Base-by-base conservation (phyloP, 768 basidiomycete species). In the Phanerodontia chrysosporium region DNA sequence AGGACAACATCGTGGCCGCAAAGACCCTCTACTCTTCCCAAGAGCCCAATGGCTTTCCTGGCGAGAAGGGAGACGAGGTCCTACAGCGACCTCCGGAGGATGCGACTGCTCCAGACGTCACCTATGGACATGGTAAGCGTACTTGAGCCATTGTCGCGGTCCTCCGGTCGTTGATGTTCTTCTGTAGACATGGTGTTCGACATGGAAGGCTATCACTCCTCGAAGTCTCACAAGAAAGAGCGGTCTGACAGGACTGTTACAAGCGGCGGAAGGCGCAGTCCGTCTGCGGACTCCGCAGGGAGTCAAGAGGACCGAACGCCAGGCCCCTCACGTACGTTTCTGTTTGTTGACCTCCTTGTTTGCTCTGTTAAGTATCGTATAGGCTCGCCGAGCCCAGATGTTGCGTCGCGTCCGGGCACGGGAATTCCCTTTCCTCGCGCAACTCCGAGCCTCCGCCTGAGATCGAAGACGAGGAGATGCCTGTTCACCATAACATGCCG, bases 151-250 rank as follows among this genome's bases (percentile, higher is more conserved):
- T 56, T 18, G 16, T 57, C 8, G 16, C 8, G 25, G 51, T 4
- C 9, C 13, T 30, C 13, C 1, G 27, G 18, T 16, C 49, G 16
- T n/a, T 16, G 18, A 22, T 18, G 10, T 49, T 28, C 21, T 52
- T 16, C 8, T 32, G 8, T 61, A 91, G 91, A 87, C 63, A 78
- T 95, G 49, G 87, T 90, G 16, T 77, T 95, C 30, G 94, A 97
- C 65, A 83, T 84, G 66, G 83, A 86, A 54, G 94, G 93, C 0
- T 96, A 96, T 70, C 88, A 92, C 70, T 75, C 39, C 16, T 42
- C 82, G 0, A 67, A 70, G 27, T 35, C 58, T 5, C 66, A 63
- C 21, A 61, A 68, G 21, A 76, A 55, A 42, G 63, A 66, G 14
- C 60, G 71, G 36, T 77, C 72, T 7, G 71, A 75, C 13, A 60